phyloP scores from a whole-genome alignment of 1,284 basidiomycete genomes.

The Fomitopsis palustris region DNA sequence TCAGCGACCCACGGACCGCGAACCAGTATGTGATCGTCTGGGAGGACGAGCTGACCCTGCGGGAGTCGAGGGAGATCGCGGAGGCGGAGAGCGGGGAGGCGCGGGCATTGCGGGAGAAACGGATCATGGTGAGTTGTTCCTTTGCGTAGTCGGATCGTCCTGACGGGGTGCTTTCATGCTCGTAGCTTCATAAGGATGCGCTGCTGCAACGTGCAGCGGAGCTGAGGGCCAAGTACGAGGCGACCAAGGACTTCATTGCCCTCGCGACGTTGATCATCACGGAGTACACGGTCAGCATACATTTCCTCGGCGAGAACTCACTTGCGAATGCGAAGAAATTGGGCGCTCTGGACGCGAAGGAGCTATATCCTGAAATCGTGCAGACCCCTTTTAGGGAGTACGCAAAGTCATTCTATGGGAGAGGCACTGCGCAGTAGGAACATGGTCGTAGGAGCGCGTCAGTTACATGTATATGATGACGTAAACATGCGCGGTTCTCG shows the following conservation, averaged over 20 bases:
- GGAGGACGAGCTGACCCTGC: conserved; percentile 22
- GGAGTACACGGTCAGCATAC: conserved; percentile 18
- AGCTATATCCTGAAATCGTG: conserved; percentile 21
- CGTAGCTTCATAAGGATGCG: conserved; percentile 5
- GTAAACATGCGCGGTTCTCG: too few species aligned
- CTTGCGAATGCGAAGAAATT: conserved; percentile 20
- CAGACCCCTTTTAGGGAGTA: conserved; percentile 14
- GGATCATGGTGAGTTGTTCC: background rate
- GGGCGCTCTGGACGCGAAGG: conserved; percentile 20
- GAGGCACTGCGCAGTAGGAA: too few species aligned
- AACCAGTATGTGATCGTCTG: conserved; percentile 25
- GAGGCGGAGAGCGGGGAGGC: conserved; percentile 16
- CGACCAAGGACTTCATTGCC: background rate
- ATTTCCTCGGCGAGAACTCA: conserved; percentile 20
- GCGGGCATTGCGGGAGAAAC: conserved; percentile 6
- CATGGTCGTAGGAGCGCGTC: too few species aligned
- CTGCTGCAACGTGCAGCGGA: background rate
- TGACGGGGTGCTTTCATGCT: background rate
- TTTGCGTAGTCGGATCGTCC: background rate
- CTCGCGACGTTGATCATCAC: background rate
- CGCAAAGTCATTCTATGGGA: conserved; percentile 12
- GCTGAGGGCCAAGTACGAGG: background rate
- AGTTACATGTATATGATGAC: too few species aligned
- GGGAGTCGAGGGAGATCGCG: conserved; percentile 12
- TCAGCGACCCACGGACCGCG: conserved; percentile 24